Conservation (phyloP, 1,139 yeast genomes). For the Debaryomyces sp. region DNA sequence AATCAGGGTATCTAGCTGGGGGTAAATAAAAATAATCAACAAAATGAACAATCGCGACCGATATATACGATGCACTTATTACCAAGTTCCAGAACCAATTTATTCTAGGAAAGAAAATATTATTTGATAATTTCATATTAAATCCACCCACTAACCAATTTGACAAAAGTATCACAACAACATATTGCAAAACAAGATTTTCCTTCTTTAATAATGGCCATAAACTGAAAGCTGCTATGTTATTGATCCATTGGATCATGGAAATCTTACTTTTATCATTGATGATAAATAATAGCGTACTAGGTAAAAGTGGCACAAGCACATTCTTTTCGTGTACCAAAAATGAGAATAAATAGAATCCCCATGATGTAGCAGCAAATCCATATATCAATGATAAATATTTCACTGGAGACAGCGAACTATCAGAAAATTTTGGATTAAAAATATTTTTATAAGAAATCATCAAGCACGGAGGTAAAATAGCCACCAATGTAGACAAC, state of each 20-base stretch:
- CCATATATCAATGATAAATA: conserved; percentile 56
- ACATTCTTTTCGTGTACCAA: conserved; percentile 95
- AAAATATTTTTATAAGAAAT: conserved; percentile 57
- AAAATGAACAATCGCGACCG: conserved; percentile 53
- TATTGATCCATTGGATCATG: conserved; percentile 84
- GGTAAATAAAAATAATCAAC: conserved; percentile 56
- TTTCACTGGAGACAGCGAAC: conserved; percentile 16
- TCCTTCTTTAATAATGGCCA: conserved; percentile 87
- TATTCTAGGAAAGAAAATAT: conserved; percentile 37
- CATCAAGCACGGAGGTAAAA: conserved; percentile 64
- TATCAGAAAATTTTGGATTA: conserved; percentile 21
- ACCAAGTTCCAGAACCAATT: conserved; percentile 57
- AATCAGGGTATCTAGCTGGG: conserved; percentile 71
- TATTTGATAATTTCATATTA: conserved; percentile 10
- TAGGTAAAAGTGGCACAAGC: conserved; percentile 83
- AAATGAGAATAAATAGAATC: conserved; percentile 86
- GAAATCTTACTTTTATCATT: conserved; percentile 64
- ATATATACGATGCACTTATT: conserved; percentile 61
- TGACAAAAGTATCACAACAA: conserved; percentile 59
- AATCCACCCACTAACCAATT: conserved; percentile 84
- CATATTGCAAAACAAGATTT: conserved; percentile 70
- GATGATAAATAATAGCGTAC: conserved; percentile 65
- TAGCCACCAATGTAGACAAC: conserved; percentile 61
- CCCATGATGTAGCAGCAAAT: conserved; percentile 80
- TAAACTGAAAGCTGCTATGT: conserved; percentile 80